These are phyloP conservation scores for Debaryomyces prosopidis DNA, from an alignment of 805 yeast genomes.

Conservation along the genomic window DNA sequence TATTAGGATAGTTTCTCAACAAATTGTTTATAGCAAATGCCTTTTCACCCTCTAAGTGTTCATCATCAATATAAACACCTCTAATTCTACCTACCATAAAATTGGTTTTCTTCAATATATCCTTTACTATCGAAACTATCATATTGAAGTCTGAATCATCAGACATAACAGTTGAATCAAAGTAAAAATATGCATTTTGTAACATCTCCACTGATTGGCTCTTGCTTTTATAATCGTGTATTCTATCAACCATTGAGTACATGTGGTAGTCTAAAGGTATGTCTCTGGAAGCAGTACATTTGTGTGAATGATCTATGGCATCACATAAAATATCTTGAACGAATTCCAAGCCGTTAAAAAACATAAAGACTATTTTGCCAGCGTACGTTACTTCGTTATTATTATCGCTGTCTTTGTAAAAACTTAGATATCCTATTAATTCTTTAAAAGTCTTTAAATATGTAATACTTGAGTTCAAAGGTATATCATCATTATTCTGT, in stretches of 20 bases:
- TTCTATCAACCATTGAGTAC: background rate
- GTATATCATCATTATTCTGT: slow-evolving; percentile 20
- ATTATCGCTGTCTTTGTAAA: slow-evolving; percentile 11
- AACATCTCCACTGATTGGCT: slow-evolving; percentile 11
- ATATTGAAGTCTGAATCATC: slow-evolving; percentile 22
- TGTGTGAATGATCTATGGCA: slow-evolving; percentile 27
- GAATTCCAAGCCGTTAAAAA: slow-evolving; percentile 33
- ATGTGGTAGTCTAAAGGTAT: slow-evolving; percentile 3
- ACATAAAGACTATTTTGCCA: slow-evolving; percentile 39
- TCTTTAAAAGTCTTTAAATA: slow-evolving; percentile 24
- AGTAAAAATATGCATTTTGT: slow-evolving; percentile 32
- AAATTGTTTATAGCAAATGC: slow-evolving; percentile 28
- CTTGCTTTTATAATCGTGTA: background rate
- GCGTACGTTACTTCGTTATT: background rate
- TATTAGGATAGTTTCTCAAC: slow-evolving; percentile 30
- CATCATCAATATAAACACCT: slow-evolving; percentile 34
- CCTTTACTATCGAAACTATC: slow-evolving; percentile 31
- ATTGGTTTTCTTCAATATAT: slow-evolving; percentile 32
- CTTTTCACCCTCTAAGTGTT: slow-evolving; percentile 28
- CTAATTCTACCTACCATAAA: slow-evolving; percentile 33
- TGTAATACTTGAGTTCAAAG: slow-evolving; percentile 20
- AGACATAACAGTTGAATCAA: slow-evolving; percentile 27
- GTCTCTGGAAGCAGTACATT: background rate
- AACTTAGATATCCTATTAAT: slow-evolving; percentile 17
- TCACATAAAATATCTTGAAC: slow-evolving; percentile 31